phyloP scores from a whole-genome alignment of 1,139 yeast species.

The Magnusiomyces ingens region DNA sequence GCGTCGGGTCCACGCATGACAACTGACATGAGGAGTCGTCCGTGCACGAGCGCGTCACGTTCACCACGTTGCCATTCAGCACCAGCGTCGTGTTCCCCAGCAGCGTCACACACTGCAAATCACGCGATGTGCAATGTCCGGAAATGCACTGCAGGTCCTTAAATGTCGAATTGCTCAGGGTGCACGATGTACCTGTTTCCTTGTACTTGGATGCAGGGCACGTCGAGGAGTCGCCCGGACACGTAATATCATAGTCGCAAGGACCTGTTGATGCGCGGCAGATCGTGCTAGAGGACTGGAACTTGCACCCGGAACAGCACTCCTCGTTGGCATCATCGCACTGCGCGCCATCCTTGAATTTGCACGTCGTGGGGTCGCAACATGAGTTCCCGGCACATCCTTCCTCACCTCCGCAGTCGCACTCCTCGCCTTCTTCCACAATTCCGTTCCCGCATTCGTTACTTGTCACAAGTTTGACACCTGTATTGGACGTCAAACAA shows the following conservation, averaged over 20 bases:
- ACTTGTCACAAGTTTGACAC: conserved; percentile 29
- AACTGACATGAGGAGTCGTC: conserved; percentile 30
- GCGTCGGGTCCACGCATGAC: conserved; percentile 29
- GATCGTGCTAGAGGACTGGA: conserved; percentile 26
- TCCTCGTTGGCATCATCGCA: conserved; percentile 35
- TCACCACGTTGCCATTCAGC: conserved; percentile 24
- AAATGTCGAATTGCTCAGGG: conserved; percentile 16
- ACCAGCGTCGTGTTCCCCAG: conserved; percentile 27
- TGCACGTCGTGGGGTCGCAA: conserved; percentile 34
- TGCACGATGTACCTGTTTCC: conserved; percentile 31
- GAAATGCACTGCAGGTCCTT: conserved; percentile 30
- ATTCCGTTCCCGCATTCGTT: conserved; percentile 38
- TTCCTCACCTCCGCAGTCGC: conserved; percentile 36
- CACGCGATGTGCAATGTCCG: conserved; percentile 37
- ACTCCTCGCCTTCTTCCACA: conserved; percentile 38
- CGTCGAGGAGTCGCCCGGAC: conserved; percentile 33
- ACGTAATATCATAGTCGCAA: conserved; percentile 34
- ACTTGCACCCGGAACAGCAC: conserved; percentile 34
- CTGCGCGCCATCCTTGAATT: conserved; percentile 30
- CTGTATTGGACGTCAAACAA: conserved; percentile 33
- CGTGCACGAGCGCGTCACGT: conserved; percentile 30
- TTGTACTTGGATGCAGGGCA: conserved; percentile 31
- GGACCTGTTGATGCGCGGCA: conserved; percentile 34
- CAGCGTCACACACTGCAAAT: conserved; percentile 31
- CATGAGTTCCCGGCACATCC: conserved; percentile 31